Base-by-base conservation (phyloP, 768 basidiomycete genomes). In the Inosperma sp. region DNA sequence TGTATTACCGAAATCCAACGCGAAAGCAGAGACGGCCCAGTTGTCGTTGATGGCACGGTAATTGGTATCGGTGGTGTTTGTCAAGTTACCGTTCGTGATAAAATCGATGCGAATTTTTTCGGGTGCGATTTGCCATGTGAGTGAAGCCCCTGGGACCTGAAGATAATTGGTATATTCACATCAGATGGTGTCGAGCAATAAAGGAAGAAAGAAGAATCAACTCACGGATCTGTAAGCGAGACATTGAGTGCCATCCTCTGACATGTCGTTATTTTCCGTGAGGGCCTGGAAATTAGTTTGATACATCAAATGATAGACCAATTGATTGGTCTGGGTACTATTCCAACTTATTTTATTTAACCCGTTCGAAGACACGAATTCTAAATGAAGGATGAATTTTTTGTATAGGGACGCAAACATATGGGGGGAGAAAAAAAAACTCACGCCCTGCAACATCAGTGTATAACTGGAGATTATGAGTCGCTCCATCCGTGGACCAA, bases 171-270 rank as follows among this genome's bases (percentile, higher is more conserved):
- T 8, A 31, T 31, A 19, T 25, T 36, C 12, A n/a, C 37, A 47
- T 9, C 37, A 23, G 37, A 26, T 7, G n/a, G 16, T 25, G 7
- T 4, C 17, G 21, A 13, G 16, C n/a, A 12, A 16, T 16, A 12
- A 12, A 25, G 16, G 6, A n/a, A 13, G 14, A 46, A 12, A 3
- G 25, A 16, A 26, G 30, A 37, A 29, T n/a, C 10, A 10, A 54
- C 34, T 37, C 31, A 54, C 53, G 34, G 43, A 16, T 12, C 63
- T 65, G 6, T 58, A 56, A 1, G 79, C 76, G 52, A 77, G 75
- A 54, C 71, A 76, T 0, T 68, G 72, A 7, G 70, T 66, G 8
- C 74, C 73, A 63, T 82, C 79, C 58, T 78, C 71, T 14, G 78
- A 77, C 49, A 72, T 72, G 52, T 80, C 76, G 6, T 58, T 51